Base-by-base conservation (phyloP, 495 filamentous ascomycete genomes). In the Podospora didyma region DNA sequence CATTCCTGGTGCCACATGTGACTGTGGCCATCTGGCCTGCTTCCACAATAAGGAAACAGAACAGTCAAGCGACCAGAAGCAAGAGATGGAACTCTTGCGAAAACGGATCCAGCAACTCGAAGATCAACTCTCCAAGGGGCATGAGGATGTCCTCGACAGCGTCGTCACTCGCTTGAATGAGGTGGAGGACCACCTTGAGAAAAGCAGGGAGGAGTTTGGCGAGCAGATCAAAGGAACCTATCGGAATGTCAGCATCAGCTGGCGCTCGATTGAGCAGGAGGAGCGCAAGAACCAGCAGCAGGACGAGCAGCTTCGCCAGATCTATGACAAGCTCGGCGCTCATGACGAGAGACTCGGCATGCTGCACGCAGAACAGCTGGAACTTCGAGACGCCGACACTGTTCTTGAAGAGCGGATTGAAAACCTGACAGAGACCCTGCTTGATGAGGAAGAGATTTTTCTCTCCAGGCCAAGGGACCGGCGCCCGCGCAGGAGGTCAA, bases 11-110 rank as follows among this genome's bases (percentile, higher is more conserved):
- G 74, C 76, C 44, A 75, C 67, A 19, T 83, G 80, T 56, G 72
- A 79, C 19, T 83, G 80, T 58, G 80, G 80, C 19, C 80, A 83
- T 59, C 74, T 77, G 48, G 78, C 80, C 24, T 81, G 78, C 57
- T 83, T 75, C 58, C 80, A 83, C 63, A 68, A 72, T 49, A 71
- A 70, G 47, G 73, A 75, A 5, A 62, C 70, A 19, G 75, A 77
- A 22, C 55, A 67, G 10, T 54, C 69, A 14, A 61, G 56, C 12
- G 73, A 76, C 53, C 64, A 67, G 48, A 70, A 63, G 53, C 71
- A 62, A 37, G 79, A 82, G 63, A 53, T 83, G 22, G 79, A 80
- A 21, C 62, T 66, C 12, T 60, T 83, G 51, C 74, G 67, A 57
- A 73, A 67, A 57, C 75, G 76, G 52, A 64, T 83, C 50, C 64